Base-by-base conservation (phyloP, 2,329 filamentous ascomycete species). In the Curvularia lunata region DNA sequence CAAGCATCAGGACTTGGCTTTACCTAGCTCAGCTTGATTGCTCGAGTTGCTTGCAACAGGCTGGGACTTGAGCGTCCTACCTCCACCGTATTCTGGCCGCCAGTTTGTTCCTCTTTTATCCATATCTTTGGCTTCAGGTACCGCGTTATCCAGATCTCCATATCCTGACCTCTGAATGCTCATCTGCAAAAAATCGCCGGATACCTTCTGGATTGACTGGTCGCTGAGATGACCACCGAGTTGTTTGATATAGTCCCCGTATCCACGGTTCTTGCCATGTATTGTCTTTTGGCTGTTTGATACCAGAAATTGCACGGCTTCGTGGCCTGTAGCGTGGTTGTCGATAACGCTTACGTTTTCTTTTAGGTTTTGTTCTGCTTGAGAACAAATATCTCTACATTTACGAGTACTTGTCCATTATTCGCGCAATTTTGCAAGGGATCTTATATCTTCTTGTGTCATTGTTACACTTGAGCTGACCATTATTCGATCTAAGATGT, bases 231-330 rank as follows among this genome's bases (percentile, higher is more conserved):
- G 41, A 27, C 41, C 41, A 28, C 41, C 41, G 3, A 45, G 41
- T 45, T 45, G 23, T 45, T 45, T 45, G 16, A 45, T 45, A 1
- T 18, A 9, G 10, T 45, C 41, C 13, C 41, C 41, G 16, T 45
- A 28, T 45, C 41, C 41, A 45, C 41, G 41, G 41, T 45, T 45
- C 41, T 45, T 45, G 2, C 41, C 41, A 45, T 45, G 16, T n/a
- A 45, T 45, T 45, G 23, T 45, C 41, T 45, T 45, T 45, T 45
- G 41, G 5, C 41, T 28, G 4, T 45, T 45, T 18, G 23, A 45
- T 45, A 45, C 41, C 7, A 45, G 41, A 45, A 45, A 45, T 45
- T 45, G 41, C 23, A 45, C 41, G 23, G 41, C 41, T 45, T 45
- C 41, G 23, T 45, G 5, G 16, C 41, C 41, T 28, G 23, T 45